Base-by-base conservation (phyloP, 2,329 filamentous ascomycete genomes). In the Cytospora leucostoma region DNA sequence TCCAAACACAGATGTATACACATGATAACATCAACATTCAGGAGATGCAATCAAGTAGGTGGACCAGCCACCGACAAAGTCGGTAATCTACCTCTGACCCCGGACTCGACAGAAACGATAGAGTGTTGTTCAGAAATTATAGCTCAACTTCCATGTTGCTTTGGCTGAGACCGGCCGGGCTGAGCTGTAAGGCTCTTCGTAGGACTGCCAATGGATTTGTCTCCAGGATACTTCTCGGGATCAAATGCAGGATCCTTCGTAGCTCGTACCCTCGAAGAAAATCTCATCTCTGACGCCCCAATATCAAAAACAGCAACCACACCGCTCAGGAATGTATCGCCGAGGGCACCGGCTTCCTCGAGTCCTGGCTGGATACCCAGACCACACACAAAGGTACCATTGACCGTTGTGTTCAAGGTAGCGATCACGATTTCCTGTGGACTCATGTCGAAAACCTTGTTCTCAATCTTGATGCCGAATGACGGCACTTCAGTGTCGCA, bases 11-110 rank as follows among this genome's bases (percentile, higher is more conserved):
- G 27, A 27, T 27, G 27, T 3, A 4, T 27, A n/a, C n/a, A n/a
- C n/a, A n/a, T 27, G 27, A 27, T 27, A 27, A 27, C 27, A 27
- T 27, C 27, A 27, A 27, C 27, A 3, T 4, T 27, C 27, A 27
- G 27, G 27, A 27, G 27, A 27, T 27, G 27, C 27, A 27, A 3
- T 27, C 27, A 27, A 3, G 27, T 27, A 27, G 27, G 27, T 27
- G 27, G 27, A 27, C 27, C 27, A 1, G 82, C 80, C 7, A 75
- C 75, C 1, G 84, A 77, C 0, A 84, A 85, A 84, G 67, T 85
- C 85, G 65, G 77, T 4, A 34, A 13, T 27, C 11, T 19, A 5
- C 11, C 5, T 10, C 4, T 32, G 15, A 0, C 17, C 27, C 27
- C 27, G 27, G 27, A 27, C 27, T 27, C 27, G 35, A 37, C 35